Conservation (phyloP, 1,139 yeast species). For the Pichia terricola region DNA sequence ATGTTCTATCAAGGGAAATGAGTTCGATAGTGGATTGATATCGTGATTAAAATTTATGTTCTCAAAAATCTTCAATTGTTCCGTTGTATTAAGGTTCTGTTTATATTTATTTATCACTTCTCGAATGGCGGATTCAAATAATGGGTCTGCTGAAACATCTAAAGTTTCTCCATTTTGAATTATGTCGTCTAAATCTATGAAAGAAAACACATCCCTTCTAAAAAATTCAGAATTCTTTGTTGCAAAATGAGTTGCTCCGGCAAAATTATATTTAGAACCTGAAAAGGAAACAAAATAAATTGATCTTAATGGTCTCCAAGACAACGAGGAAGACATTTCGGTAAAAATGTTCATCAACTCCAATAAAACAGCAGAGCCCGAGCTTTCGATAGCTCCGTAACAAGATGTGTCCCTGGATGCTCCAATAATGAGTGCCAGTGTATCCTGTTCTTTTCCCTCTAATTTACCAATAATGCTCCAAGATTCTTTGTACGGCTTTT, state of each 20-base stretch:
- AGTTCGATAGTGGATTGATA: slow-evolving; percentile 43
- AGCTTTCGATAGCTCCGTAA: slow-evolving; percentile 65
- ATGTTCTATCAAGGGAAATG: slow-evolving; percentile 54
- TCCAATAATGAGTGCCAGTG: slow-evolving; percentile 68
- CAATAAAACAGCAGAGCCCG: slow-evolving; percentile 67
- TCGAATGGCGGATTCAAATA: slow-evolving; percentile 39
- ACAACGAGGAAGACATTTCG: slow-evolving; percentile 50
- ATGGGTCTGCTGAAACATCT: slow-evolving; percentile 57
- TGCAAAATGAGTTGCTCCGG: slow-evolving; percentile 78
- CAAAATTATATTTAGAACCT: slow-evolving; percentile 71
- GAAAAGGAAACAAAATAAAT: slow-evolving; percentile 83
- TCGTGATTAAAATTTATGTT: slow-evolving; percentile 11
- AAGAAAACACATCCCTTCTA: slow-evolving; percentile 55
- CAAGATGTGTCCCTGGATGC: slow-evolving; percentile 77
- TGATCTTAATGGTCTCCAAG: slow-evolving; percentile 81
- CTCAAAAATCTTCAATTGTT: slow-evolving; percentile 5
- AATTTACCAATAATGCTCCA: slow-evolving; percentile 78
- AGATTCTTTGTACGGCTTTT: slow-evolving; percentile 53
- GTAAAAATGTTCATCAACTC: slow-evolving; percentile 67
- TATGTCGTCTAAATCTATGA: slow-evolving; percentile 70
- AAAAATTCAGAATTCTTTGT: slow-evolving; percentile 47
- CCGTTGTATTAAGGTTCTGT: slow-evolving; percentile 31
- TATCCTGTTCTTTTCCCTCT: slow-evolving; percentile 72
- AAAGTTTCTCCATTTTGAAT: slow-evolving; percentile 49
- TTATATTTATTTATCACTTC: slow-evolving; percentile 28